Conservation (phyloP, 2,329 filamentous ascomycete species). For the Fonsecaea nubica region DNA sequence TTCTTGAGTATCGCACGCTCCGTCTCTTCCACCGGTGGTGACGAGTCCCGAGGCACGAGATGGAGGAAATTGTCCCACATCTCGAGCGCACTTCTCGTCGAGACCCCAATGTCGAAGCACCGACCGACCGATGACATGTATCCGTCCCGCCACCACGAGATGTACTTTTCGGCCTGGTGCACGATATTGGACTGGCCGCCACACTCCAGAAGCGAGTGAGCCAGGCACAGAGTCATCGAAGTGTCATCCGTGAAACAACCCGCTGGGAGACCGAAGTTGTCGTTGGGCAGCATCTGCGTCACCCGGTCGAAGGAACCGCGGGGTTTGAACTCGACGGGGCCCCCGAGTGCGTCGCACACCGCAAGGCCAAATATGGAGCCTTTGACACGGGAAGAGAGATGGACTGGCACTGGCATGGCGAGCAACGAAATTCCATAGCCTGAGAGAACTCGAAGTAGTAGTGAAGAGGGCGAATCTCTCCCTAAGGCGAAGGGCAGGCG, state of each 20-base stretch:
- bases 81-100: constrained; percentile 44
- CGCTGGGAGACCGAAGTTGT: constrained; percentile 46
- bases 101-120: constrained; percentile 51
- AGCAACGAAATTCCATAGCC: neutral
- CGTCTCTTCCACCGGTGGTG: constrained; percentile 6
- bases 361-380: constrained; percentile 51
- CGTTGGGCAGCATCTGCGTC: constrained; percentile 44
- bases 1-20: constrained; percentile 13
- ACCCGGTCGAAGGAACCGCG: constrained; percentile 48
- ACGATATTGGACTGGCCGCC: constrained; percentile 41
- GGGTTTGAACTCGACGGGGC: constrained; percentile 49
- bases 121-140: constrained; percentile 47
- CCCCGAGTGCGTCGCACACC: constrained; percentile 53
- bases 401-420: constrained; percentile 11
- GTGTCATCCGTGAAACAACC: constrained; percentile 55
- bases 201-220: constrained; percentile 47
- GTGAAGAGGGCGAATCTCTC: neutral
- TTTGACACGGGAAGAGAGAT: constrained; percentile 40
- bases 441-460: neutral
- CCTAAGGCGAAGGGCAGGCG: neutral
- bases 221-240: constrained; percentile 53
- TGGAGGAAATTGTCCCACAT: constrained; percentile 43
- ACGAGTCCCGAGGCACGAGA: neutral
- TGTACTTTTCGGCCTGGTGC: constrained; percentile 46
- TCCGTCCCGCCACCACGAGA: constrained; percentile 48